These are phyloP conservation scores for Aspergillus bombycis DNA, from an alignment of 2,329 filamentous ascomycete genomes.

Conservation along the genomic window DNA sequence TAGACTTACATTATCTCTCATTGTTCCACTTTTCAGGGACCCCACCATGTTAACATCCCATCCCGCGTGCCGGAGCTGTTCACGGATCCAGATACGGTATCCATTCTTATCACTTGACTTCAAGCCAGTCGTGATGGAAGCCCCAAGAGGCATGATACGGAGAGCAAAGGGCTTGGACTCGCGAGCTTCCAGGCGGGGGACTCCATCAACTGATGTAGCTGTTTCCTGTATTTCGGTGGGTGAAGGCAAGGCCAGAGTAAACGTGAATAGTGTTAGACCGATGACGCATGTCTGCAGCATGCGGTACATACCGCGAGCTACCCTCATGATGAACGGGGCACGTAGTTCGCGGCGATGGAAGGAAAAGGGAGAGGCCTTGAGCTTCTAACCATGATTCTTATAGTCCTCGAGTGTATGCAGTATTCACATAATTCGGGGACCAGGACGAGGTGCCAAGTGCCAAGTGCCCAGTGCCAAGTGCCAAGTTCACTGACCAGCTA, in stretches of 20 bases:
- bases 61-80: conserved; percentile 8
- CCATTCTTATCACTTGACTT: conserved; percentile 14
- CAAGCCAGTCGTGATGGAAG: conserved; percentile 14
- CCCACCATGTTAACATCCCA: conserved; percentile 21
- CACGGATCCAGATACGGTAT: conserved; percentile 11
- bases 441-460: no score
- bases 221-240: background rate
- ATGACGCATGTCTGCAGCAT: background rate
- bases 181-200: background rate
- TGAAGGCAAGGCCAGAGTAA: background rate
- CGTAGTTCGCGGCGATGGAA: background rate
- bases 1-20: conserved; percentile 24
- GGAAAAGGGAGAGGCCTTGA: background rate
- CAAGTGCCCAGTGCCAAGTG: no score
- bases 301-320: background rate
- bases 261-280: background rate
- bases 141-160: conserved; percentile 16
- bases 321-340: background rate
- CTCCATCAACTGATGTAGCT: background rate
- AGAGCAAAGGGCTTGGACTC: conserved; percentile 1
- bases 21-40: background rate
- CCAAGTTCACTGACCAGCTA: no score
- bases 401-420: no score
- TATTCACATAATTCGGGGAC: no score
- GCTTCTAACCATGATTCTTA: no score